Evolutionary conservation across 2,329 filamentous ascomycete species (phyloP).

Genomic region (Phoma sp.): DNA sequence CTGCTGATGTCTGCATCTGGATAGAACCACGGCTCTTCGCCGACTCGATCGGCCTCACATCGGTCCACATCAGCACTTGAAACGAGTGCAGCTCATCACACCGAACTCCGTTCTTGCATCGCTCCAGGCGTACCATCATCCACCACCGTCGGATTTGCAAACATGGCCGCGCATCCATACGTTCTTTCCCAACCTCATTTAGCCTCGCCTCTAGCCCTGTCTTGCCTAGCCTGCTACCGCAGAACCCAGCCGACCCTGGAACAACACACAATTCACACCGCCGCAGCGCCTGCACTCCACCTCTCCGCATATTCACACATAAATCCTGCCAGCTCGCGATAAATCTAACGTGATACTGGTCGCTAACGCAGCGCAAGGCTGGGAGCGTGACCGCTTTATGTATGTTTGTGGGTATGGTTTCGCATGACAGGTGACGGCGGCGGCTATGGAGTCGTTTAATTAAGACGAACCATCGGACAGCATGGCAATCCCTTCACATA

Average conservation of each 20-base stretch:
- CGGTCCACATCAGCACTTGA: neutral
- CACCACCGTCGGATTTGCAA: neutral
- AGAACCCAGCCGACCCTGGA: constrained; percentile 12
- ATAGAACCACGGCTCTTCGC: too few relatives aligned
- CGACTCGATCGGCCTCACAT: neutral
- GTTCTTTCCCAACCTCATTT: constrained; percentile 5
- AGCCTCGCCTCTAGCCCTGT: neutral
- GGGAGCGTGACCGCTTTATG: constrained; percentile 17
- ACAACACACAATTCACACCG: constrained; percentile 20
- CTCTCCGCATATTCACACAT: constrained; percentile 1
- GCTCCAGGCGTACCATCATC: neutral
- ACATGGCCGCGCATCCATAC: constrained; percentile 4
- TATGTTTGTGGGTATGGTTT: constrained; percentile 6
- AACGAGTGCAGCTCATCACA: neutral
- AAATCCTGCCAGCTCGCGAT: neutral
- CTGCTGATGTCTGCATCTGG: too few relatives aligned
- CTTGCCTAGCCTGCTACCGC: constrained; percentile 1
- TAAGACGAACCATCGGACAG: neutral
- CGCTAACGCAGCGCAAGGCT: constrained; percentile 7
- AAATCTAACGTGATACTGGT: constrained; percentile 2
- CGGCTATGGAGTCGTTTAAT: constrained; percentile 5
- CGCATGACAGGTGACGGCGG: neutral
- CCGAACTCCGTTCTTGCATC: constrained; percentile 9
- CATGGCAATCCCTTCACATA: constrained; percentile 9
- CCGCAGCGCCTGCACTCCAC: constrained; percentile 5